Evolutionary conservation across 495 filamentous ascomycete genomes (phyloP), one percentile per base, ranked within the genome.

Genomic region (Penicillium argentinense): DNA sequence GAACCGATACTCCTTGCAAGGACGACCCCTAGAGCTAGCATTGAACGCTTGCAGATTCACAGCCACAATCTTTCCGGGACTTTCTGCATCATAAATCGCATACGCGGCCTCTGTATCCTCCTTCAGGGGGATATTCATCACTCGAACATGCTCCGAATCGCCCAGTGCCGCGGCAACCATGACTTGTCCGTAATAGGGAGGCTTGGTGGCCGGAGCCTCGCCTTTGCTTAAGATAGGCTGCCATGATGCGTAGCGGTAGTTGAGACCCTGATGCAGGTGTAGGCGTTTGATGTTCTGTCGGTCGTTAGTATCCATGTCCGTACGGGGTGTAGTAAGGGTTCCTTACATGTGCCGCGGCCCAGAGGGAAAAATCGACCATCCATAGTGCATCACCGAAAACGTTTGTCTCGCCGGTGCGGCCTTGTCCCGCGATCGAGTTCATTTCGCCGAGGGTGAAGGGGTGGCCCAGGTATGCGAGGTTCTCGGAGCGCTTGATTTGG

Each of bases 221-320:
- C 47, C 41, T 9, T 54, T 46, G 25, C 34, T 47, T 1, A 13
- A 5, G n/a, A 61, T 54, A 1, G 57, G 54, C 25, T 61, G 54
- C 57, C 57, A 57, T 1, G 50, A 57, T 2, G 47, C 42, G 18
- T 57, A 61, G 3, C 54, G 47, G 25, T 60, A 60, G 30, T 57
- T 41, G 1, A 51, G 47, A 3, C 57, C 57, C 49, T 54, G 54
- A 30, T 60, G 57, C 6, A 60, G 54, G 9, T 60, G 40, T 8
- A 57, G 46, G 13, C 57, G 57, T 18, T 47, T 44, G 17, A 61
- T 52, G 26, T 39, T 42, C 54, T 61, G 46, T 8, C 5, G 7
- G 3, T 4, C n/a, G 16, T 36, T 18, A 36, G 33, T 18, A 21
- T n/a, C 17, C 7, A 36, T 36, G 3, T 13, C 5, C 14, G 12